Evolutionary conservation across 2,329 filamentous ascomycete genomes (phyloP).

Genomic region (Teratosphaeria destructans): DNA sequence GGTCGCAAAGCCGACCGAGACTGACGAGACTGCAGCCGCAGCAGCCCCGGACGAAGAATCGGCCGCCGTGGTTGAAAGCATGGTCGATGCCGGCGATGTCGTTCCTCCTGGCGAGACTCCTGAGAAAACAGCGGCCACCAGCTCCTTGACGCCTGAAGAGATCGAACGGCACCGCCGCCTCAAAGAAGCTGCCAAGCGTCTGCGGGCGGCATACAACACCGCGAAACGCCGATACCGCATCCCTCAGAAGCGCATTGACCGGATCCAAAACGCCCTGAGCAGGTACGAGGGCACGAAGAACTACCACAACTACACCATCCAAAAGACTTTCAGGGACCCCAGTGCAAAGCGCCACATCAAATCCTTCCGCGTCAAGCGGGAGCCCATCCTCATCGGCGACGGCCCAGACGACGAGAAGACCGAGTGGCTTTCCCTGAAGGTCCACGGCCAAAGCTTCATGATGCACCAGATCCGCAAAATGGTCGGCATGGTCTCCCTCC

Average conservation of each 20-base stretch:
- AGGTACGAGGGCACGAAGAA: constrained; percentile 76
- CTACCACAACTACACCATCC: constrained; percentile 96
- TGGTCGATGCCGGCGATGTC: constrained; percentile 3
- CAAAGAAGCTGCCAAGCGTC: constrained; percentile 36
- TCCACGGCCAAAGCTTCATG: constrained; percentile 98
- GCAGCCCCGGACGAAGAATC: constrained; percentile 4
- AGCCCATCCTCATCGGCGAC: constrained; percentile 41
- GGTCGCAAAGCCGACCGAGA: not conserved
- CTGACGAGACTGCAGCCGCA: constrained; percentile 1
- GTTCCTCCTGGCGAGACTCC: not conserved
- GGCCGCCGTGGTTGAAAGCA: not conserved
- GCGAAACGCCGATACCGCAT: constrained; percentile 83
- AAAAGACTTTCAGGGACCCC: constrained; percentile 70
- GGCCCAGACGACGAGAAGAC: constrained; percentile 47
- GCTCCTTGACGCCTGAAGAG: constrained; percentile 2
- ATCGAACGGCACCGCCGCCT: constrained; percentile 23
- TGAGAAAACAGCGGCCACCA: not conserved
- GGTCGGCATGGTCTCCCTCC: constrained; percentile 82
- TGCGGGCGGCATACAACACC: constrained; percentile 71
- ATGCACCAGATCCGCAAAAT: constrained; percentile 99
- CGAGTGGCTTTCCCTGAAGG: constrained; percentile 90
- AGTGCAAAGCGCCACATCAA: constrained; percentile 87
- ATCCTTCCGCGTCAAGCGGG: constrained; percentile 68
- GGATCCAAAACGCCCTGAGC: constrained; percentile 64
- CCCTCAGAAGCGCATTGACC: constrained; percentile 56